Evolutionary conservation across 257 asterid species (phyloP), one percentile per base, ranked within the genome.

Genomic region (Salvia hispanica): DNA sequence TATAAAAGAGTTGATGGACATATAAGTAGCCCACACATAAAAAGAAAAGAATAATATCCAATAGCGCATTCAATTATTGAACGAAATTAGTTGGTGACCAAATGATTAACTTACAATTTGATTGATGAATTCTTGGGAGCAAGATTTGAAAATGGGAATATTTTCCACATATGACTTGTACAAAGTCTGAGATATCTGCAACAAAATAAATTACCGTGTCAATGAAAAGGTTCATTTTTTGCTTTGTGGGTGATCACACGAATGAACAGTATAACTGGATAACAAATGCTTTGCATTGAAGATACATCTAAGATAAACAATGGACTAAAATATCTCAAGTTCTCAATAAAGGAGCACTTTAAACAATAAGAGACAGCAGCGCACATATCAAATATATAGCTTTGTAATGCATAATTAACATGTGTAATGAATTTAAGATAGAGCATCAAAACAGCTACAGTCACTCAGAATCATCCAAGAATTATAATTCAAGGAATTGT

Each of bases 71-170:
- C 47, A 56, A 25, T 31, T 4, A 45, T 47, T 25, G 62, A 44
- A 31, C 62, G 66, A 52, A 57, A 67, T 25, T 31, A 34, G 47
- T 25, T 14, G 48, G 9, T 53, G 43, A 36, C 58, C 34, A 58
- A 67, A 48, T 43, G 34, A 64, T 11, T 21, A 61, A 76, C 97
- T 88, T 84, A 92, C 98, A 18, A 87, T 88, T 75, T 92, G 95
- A 76, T 84, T 92, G 76, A 92, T 85, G 76, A 90, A 90, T 59
- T 93, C 98, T 7, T 83, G 57, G 69, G 96, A 86, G 72, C 98
- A 93, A 50, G 80, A 94, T 42, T 76, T 82, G 85, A 93, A 93
- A 74, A 90, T 92, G 56, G 83, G 76, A 73, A 86, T 76, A 58
- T 84, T 80, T 81, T 81, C 94, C 11, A 93, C 78, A 46, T 81